Evolutionary conservation across 345 rosid genomes (phyloP), one percentile per base, ranked within the genome.

Genomic region (Bruguiera sexangula): DNA sequence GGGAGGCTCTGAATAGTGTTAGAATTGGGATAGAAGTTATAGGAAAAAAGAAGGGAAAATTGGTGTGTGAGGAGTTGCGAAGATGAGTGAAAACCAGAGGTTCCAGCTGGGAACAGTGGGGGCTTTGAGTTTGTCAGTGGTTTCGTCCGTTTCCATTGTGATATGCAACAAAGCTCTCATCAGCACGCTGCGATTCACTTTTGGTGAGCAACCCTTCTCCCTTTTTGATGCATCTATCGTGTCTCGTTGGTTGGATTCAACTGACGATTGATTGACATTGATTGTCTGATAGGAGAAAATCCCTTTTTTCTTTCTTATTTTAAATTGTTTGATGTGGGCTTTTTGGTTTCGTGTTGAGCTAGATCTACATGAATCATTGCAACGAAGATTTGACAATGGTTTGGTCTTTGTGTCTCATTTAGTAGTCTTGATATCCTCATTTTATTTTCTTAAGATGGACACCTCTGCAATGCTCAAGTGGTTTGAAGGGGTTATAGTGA

Each of bases 131-230:
- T 78, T 96, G 52, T 96, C 99, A 52, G 99, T 96, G n/a, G 95
- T 89, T 0, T 96, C 99, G n/a, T 96, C 99, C 3, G 99, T 96
- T 11, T 96, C 99, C 51, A 96, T 96, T 73, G 99, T 96, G 70
- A 90, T 96, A 50, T 96, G 99, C 87, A 96, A 96, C 87, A 96
- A 96, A 84, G 98, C 99, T 56, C 97, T 96, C 66, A 96, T 96
- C 69, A 90, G 94, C 87, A 83, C 97, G 6, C 97, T 96, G n/a
- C 95, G 95, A 60, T 96, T 96, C 86, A 87, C 91, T 63, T 96
- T 96, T 58, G 99, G 99, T 95, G 27, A 72, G 79, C 54, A 15
- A 21, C 18, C 15, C 16, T 24, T 55, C 21, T 19, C 13, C 20
- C 60, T 27, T 39, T 8, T 46, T 13, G 19, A 43, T 43, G 3